These are phyloP conservation scores for Clonostachys sp. DNA, from an alignment of 2,329 filamentous ascomycete genomes.

Conservation along the genomic window DNA sequence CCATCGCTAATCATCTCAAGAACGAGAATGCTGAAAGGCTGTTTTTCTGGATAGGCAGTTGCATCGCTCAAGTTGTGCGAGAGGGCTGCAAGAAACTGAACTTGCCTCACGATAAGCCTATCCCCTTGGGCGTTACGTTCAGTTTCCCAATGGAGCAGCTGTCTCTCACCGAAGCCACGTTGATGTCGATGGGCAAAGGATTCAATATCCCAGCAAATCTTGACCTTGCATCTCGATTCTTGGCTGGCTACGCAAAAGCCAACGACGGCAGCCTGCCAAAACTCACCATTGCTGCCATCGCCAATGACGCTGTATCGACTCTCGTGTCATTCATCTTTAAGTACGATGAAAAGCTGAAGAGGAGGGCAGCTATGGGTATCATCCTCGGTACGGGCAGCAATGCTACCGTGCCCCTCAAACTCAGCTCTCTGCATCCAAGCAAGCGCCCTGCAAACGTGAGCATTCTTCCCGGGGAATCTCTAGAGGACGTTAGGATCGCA, in stretches of 20 bases:
- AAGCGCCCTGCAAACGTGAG: slow-evolving; percentile 52
- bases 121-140: slow-evolving; percentile 66
- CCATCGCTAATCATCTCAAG: slow-evolving; percentile 69
- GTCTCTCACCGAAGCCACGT: slow-evolving; percentile 55
- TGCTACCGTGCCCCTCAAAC: slow-evolving; percentile 69
- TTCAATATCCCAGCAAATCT: slow-evolving; percentile 58
- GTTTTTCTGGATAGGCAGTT: slow-evolving; percentile 77
- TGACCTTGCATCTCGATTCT: slow-evolving; percentile 55
- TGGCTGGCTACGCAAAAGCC: slow-evolving; percentile 53
- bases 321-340: slow-evolving; percentile 73
- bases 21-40: slow-evolving; percentile 69
- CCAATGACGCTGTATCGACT: slow-evolving; percentile 78
- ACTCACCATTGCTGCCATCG: slow-evolving; percentile 69
- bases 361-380: slow-evolving; percentile 70
- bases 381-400: slow-evolving; percentile 82
- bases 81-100: slow-evolving; percentile 43
- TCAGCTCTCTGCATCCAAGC: slow-evolving; percentile 55
- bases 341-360: slow-evolving; percentile 54
- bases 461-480: slow-evolving; percentile 36
- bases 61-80: slow-evolving; percentile 68
- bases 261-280: slow-evolving; percentile 46
- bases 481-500: slow-evolving; percentile 59
- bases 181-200: slow-evolving; percentile 68
- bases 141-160: slow-evolving; percentile 67
- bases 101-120: slow-evolving; percentile 34